Evolutionary conservation across 495 filamentous ascomycete genomes (phyloP).

Genomic region (Xylaria cubensis): DNA sequence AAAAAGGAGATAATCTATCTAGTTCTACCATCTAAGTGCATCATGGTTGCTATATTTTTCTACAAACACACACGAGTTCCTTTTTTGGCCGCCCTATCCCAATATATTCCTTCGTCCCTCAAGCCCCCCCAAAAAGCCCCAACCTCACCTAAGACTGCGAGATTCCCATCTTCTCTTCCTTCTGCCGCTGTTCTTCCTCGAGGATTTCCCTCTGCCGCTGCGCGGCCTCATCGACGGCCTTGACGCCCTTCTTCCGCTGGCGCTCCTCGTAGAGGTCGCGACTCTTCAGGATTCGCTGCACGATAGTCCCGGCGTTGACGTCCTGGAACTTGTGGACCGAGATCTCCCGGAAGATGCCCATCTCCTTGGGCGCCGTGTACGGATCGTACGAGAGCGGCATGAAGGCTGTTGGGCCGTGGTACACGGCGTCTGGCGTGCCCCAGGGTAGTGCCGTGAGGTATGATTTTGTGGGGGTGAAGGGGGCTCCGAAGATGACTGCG

Average conservation of each 20-base stretch:
- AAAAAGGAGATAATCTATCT: background rate
- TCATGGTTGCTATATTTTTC: background rate
- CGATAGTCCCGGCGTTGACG: conserved; percentile 93
- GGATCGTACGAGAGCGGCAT: conserved; percentile 88
- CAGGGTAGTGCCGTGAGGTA: conserved; percentile 80
- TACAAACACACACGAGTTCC: background rate
- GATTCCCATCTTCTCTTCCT: conserved; percentile 40
- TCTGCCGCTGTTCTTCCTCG: conserved; percentile 57
- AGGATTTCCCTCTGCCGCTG: conserved; percentile 59
- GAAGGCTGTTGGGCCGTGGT: conserved; percentile 93
- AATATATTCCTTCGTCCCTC: background rate
- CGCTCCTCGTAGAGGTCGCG: conserved; percentile 86
- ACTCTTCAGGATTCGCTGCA: conserved; percentile 84
- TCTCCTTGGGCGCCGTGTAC: conserved; percentile 75
- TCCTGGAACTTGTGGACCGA: conserved; percentile 76
- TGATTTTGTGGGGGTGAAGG: conserved; percentile 76
- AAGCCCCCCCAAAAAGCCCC: background rate
- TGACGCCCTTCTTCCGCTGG: conserved; percentile 86
- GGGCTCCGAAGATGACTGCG: conserved; percentile 85
- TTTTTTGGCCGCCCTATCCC: background rate
- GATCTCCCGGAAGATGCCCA: conserved; percentile 80
- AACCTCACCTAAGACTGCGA: background rate
- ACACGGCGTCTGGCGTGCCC: conserved; percentile 80
- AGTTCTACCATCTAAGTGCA: conserved; percentile 3
- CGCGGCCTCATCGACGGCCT: conserved; percentile 73